These are phyloP conservation scores for Yamadazyma paraphyllophila DNA, from an alignment of 805 yeast species.

Conservation along the genomic window DNA sequence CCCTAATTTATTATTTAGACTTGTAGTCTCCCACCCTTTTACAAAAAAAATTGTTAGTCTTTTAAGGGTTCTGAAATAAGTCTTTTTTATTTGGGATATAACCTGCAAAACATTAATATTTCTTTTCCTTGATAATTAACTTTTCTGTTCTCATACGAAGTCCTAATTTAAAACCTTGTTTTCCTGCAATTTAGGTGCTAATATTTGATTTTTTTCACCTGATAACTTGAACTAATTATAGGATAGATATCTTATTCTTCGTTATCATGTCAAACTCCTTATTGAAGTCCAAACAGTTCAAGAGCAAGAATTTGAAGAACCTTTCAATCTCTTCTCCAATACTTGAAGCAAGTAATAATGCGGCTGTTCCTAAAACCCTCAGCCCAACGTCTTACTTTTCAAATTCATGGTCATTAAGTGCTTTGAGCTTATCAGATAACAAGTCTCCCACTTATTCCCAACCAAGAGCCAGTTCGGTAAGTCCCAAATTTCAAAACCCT, in stretches of 20 bases:
- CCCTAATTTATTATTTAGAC: neutral
- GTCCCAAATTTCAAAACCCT: neutral
- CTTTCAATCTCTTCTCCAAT: conserved; percentile 21
- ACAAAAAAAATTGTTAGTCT: neutral
- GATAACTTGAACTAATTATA: no score
- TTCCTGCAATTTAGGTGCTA: neutral
- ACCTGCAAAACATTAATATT: conserved; percentile 1
- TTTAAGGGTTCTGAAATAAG: neutral
- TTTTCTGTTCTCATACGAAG: neutral
- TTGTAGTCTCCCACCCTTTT: neutral
- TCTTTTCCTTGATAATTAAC: neutral
- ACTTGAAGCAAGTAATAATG: conserved; percentile 5
- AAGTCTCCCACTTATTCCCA: neutral
- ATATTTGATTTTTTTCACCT: neutral
- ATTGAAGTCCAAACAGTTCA: conserved; percentile 11
- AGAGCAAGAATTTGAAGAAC: conserved; percentile 24
- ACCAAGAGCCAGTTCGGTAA: conserved; percentile 4
- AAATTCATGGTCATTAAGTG: conserved; percentile 5
- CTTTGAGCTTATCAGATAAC: neutral
- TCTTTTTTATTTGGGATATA: neutral
- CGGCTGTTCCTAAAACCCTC: conserved; percentile 6
- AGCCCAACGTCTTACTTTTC: conserved; percentile 8
- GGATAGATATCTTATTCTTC: no score
- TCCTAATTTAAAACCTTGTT: neutral
- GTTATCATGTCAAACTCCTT: conserved; percentile 4